Conservation (phyloP, 1,139 yeast species). For the Chernovozyma sophiae-reginae region DNA sequence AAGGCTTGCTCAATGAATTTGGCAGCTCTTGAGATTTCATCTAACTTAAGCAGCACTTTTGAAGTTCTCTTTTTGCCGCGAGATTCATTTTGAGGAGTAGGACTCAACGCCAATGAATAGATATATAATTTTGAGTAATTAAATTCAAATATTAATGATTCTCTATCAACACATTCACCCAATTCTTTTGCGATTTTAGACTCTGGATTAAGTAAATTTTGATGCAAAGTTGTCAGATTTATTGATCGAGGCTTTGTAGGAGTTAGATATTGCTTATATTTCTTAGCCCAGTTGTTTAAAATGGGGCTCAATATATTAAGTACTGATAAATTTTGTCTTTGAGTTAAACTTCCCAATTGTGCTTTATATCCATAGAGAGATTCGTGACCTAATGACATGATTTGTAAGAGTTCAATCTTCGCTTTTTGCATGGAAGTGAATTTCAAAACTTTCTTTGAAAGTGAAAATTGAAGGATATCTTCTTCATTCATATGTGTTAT, state of each 20-base stretch:
- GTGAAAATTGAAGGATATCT: conserved; percentile 27
- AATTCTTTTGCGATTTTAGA: conserved; percentile 38
- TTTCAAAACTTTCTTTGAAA: conserved; percentile 20
- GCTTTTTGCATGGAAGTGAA: conserved; percentile 72
- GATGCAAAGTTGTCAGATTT: conserved; percentile 26
- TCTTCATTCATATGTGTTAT: conserved; percentile 36
- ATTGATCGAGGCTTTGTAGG: conserved; percentile 36
- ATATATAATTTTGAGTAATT: conserved; percentile 81
- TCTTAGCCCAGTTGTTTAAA: conserved; percentile 72
- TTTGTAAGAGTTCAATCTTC: conserved; percentile 71
- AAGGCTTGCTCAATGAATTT: conserved; percentile 79
- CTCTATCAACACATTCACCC: conserved; percentile 51
- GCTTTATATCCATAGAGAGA: conserved; percentile 69
- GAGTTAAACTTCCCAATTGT: conserved; percentile 49
- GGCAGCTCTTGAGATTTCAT: conserved; percentile 71
- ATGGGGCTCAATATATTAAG: conserved; percentile 72
- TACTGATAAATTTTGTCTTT: conserved; percentile 67
- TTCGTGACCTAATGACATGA: conserved; percentile 80
- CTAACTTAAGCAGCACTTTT: conserved; percentile 45
- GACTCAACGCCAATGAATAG: conserved; percentile 75
- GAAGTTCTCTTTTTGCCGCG: conserved; percentile 15
- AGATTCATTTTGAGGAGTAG: conserved; percentile 25
- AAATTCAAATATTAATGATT: conserved; percentile 74
- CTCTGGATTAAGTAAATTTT: conserved; percentile 30
- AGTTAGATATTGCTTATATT: conserved; percentile 51